These are phyloP conservation scores for Digitaria exilis DNA, from an alignment of 202 grass and related monocot species.

Conservation along the genomic window DNA sequence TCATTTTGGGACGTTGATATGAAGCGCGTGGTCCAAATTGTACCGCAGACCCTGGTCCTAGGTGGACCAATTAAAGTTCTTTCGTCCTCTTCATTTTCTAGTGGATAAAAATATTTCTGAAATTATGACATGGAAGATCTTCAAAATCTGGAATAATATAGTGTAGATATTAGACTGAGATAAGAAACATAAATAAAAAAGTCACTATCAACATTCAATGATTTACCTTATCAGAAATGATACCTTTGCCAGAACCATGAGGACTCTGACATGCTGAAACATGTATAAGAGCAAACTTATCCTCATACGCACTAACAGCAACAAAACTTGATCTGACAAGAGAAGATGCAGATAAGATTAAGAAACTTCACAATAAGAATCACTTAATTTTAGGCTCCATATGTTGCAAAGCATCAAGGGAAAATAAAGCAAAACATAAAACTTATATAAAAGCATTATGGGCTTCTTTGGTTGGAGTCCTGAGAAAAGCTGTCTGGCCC, in stretches of 20 bases:
- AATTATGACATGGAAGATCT: conserved; percentile 92
- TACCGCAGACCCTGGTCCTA: conserved; percentile 55
- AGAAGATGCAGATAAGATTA: conserved; percentile 33
- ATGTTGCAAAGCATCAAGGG: conserved; percentile 23
- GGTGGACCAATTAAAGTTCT: conserved; percentile 45
- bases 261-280: conserved; percentile 49
- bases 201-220: conserved; percentile 44
- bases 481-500: too few species aligned
- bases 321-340: conserved; percentile 76
- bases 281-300: conserved; percentile 73
- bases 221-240: conserved; percentile 70
- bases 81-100: conserved; percentile 74
- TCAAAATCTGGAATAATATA: conserved; percentile 91
- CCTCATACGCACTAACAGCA: conserved; percentile 91
- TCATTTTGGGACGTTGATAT: conserved; percentile 61
- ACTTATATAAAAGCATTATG: not conserved
- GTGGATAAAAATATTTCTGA: conserved; percentile 97
- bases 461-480: too few species aligned
- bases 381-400: conserved; percentile 26
- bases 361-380: conserved; percentile 18
- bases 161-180: conserved; percentile 75
- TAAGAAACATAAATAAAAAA: conserved; percentile 39
- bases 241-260: conserved; percentile 50
- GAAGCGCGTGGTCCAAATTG: conserved; percentile 98
- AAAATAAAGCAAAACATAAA: conserved; percentile 18